Conservation (phyloP, 2,329 filamentous ascomycete species). For the Clonostachys rosea region DNA sequence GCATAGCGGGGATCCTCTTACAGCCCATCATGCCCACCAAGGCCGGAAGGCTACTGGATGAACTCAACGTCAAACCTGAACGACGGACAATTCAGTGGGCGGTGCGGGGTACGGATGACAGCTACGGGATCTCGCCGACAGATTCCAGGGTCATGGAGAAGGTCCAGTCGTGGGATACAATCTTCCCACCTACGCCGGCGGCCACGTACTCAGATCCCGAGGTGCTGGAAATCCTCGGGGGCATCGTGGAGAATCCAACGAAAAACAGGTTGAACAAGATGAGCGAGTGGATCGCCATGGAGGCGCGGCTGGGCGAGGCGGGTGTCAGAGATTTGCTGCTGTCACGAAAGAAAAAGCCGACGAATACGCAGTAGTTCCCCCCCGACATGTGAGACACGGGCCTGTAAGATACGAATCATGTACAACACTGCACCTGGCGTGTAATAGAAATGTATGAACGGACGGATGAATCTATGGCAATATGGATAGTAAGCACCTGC, state of each 20-base stretch:
- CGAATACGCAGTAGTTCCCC: no score
- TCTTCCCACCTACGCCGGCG: slow-evolving; percentile 42
- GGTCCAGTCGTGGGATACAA: slow-evolving; percentile 29
- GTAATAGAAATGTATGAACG: no score
- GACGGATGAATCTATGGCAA: no score
- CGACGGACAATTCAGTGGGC: slow-evolving; percentile 62
- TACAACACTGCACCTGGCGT: no score
- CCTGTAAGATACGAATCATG: no score
- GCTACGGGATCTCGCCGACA: slow-evolving; percentile 53
- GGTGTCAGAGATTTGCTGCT: no score
- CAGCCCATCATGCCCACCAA: slow-evolving; percentile 90
- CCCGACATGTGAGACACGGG: no score
- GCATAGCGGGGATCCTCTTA: slow-evolving; percentile 76
- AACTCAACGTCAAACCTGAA: slow-evolving; percentile 64
- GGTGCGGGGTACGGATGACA: slow-evolving; percentile 55
- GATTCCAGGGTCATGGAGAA: slow-evolving; percentile 20
- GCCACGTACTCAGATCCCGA: background rate
- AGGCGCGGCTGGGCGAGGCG: slow-evolving; percentile 17
- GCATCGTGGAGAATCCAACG: background rate
- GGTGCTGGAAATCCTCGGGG: background rate
- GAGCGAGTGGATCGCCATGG: slow-evolving; percentile 16
- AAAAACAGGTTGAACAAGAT: slow-evolving; percentile 15
- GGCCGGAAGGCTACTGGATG: slow-evolving; percentile 66
- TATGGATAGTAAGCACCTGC: no score
- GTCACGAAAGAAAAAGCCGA: no score